Conservation (phyloP, 805 yeast genomes). For the Pichia paraexigua region DNA sequence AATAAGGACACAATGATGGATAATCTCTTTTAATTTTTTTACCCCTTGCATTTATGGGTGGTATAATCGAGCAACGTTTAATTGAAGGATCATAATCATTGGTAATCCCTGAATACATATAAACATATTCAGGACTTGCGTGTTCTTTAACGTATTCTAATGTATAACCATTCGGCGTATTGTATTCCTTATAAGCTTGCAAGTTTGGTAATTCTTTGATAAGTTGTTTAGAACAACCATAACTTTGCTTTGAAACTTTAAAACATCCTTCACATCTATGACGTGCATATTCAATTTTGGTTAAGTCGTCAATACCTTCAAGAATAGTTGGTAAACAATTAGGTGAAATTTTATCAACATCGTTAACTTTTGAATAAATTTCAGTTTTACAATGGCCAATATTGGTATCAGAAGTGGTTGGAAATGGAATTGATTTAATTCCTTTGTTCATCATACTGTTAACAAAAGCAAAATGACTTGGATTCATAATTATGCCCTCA, state of each 20-base stretch:
- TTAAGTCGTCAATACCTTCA: slow-evolving; percentile 1
- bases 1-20: slow-evolving; percentile 10
- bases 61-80: slow-evolving; percentile 5
- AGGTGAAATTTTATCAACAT: neutral
- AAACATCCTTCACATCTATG: slow-evolving; percentile 7
- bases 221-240: slow-evolving; percentile 7
- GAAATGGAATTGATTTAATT: neutral
- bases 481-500: neutral
- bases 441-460: neutral
- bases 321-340: neutral
- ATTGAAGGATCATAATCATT: slow-evolving; percentile 8
- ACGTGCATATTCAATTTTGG: neutral
- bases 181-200: slow-evolving; percentile 6
- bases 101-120: slow-evolving; percentile 2
- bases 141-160: slow-evolving; percentile 2
- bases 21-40: slow-evolving; percentile 8
- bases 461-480: neutral
- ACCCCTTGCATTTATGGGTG: slow-evolving; percentile 2
- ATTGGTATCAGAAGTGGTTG: neutral
- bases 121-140: slow-evolving; percentile 6
- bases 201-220: slow-evolving; percentile 3
- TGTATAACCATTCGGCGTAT: slow-evolving; percentile 6
- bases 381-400: neutral
- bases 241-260: slow-evolving; percentile 1
- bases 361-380: neutral